A percentile compares a stretch with the other conserved stretches of the same genome.
Evolutionary conservation across 495 filamentous ascomycete species (phyloP).

Genomic region (Clohesyomyces aquaticus): DNA sequence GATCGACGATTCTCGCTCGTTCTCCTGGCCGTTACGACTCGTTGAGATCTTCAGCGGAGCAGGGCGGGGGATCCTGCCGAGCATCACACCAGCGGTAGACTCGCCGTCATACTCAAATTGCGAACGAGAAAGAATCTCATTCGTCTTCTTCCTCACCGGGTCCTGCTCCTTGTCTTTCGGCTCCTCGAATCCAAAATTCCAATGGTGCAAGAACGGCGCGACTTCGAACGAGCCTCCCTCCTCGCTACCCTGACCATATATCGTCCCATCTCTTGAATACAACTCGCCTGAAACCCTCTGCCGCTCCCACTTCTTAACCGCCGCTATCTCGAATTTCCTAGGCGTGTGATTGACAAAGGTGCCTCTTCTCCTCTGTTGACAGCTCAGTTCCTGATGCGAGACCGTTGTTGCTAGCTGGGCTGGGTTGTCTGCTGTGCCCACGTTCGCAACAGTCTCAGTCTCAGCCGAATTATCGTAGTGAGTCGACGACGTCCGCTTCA

Average conservation of each 20-base stretch:
- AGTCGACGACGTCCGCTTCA: neutral
- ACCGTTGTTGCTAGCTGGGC: neutral
- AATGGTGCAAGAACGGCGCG: neutral
- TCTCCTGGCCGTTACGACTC: neutral
- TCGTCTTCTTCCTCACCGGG: neutral
- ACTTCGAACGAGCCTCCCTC: neutral
- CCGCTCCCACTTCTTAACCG: neutral
- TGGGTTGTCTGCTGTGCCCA: neutral
- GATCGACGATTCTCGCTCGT: neutral
- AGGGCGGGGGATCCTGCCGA: neutral
- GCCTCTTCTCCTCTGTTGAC: slow-evolving; percentile 14
- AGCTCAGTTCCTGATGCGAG: slow-evolving; percentile 13
- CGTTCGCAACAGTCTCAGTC: neutral
- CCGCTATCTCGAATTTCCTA: slow-evolving; percentile 28
- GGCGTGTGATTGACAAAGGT: slow-evolving; percentile 41
- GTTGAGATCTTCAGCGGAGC: neutral
- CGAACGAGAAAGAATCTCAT: neutral
- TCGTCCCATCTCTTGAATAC: neutral
- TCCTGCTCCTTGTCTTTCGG: neutral
- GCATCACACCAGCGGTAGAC: neutral
- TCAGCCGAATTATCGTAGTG: slow-evolving; percentile 2
- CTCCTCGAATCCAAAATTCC: neutral
- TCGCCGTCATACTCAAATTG: neutral
- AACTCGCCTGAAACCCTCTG: neutral
- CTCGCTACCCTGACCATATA: neutral